Conservation (phyloP, 768 basidiomycete genomes). For the Boletus pseudo-olivaceus region DNA sequence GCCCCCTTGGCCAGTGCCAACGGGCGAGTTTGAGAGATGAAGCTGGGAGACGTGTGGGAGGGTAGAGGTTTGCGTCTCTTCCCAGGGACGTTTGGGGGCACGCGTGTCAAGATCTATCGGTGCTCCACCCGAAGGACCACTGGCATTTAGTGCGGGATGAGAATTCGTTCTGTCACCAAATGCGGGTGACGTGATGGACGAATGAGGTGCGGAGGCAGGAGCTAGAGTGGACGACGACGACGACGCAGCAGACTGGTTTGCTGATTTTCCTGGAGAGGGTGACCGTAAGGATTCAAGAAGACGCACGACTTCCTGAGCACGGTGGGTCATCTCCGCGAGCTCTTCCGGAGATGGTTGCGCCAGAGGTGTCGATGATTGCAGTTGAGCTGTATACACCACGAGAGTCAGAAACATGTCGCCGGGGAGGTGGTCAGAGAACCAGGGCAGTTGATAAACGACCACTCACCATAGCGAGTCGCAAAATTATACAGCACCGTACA, state of each 20-base stretch:
- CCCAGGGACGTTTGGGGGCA: conserved; percentile 77
- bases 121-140: conserved; percentile 19
- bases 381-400: conserved; percentile 22
- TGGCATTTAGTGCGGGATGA: conserved; percentile 29
- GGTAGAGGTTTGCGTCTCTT: conserved; percentile 42
- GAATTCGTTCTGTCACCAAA: conserved; percentile 22
- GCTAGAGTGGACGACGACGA: conserved; percentile 13
- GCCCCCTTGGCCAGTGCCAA: conserved; percentile 6
- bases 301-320: conserved; percentile 63
- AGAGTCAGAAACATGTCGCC: conserved; percentile 1
- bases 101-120: conserved; percentile 37
- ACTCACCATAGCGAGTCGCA: conserved; percentile 63
- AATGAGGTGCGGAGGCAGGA: conserved; percentile 10
- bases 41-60: conserved; percentile 25
- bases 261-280: conserved; percentile 21
- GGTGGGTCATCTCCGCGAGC: conserved; percentile 65
- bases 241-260: conserved; percentile 9
- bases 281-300: conserved; percentile 48
- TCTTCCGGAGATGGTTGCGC: conserved; percentile 53
- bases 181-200: conserved; percentile 17
- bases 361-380: conserved; percentile 44
- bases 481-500: conserved; percentile 62
- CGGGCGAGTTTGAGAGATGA: conserved; percentile 19
- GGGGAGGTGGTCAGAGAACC: not conserved
- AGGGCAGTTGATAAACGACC: not conserved